phyloP scores from a whole-genome alignment of 768 basidiomycete genomes.

The Strobilomyces dryophilus region DNA sequence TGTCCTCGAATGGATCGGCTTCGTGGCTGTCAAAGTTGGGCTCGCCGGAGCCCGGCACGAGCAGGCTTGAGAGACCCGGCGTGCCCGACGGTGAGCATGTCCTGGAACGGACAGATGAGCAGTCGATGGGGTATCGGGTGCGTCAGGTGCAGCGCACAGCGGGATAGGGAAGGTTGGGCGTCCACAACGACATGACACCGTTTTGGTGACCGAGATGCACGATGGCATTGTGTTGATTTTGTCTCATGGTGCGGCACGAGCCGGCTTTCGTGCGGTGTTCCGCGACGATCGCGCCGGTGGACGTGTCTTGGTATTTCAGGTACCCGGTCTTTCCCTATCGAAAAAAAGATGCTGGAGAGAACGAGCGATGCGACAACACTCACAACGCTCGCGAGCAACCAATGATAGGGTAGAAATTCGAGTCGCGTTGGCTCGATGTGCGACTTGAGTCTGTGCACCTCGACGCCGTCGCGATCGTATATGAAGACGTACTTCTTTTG shows the following conservation, averaged over 20 bases:
- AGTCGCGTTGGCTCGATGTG: slow-evolving; percentile 93
- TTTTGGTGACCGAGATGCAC: slow-evolving; percentile 94
- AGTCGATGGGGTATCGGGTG: slow-evolving; percentile 81
- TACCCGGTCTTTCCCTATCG: slow-evolving; percentile 80
- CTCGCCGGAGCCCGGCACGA: slow-evolving; percentile 92
- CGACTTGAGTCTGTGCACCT: slow-evolving; percentile 78
- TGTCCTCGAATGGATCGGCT: slow-evolving; percentile 92
- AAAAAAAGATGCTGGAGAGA: background rate
- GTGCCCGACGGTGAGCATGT: slow-evolving; percentile 79
- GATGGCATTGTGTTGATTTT: slow-evolving; percentile 91
- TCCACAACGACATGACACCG: slow-evolving; percentile 95
- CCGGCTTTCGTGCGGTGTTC: slow-evolving; percentile 92
- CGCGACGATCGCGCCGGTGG: slow-evolving; percentile 81
- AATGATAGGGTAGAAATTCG: slow-evolving; percentile 94
- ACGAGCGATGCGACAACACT: slow-evolving; percentile 25
- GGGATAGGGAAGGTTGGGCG: slow-evolving; percentile 88
- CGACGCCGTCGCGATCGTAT: slow-evolving; percentile 91
- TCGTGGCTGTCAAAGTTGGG: slow-evolving; percentile 92
- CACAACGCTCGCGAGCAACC: slow-evolving; percentile 83
- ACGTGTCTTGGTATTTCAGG: slow-evolving; percentile 95
- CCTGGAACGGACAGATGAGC: slow-evolving; percentile 83
- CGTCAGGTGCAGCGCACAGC: slow-evolving; percentile 61
- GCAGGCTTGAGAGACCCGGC: slow-evolving; percentile 73
- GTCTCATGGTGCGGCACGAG: slow-evolving; percentile 77
- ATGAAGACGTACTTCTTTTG: slow-evolving; percentile 96